These are phyloP conservation scores for Epichloe amarillans DNA, from an alignment of 2,329 filamentous ascomycete species.

Conservation along the genomic window DNA sequence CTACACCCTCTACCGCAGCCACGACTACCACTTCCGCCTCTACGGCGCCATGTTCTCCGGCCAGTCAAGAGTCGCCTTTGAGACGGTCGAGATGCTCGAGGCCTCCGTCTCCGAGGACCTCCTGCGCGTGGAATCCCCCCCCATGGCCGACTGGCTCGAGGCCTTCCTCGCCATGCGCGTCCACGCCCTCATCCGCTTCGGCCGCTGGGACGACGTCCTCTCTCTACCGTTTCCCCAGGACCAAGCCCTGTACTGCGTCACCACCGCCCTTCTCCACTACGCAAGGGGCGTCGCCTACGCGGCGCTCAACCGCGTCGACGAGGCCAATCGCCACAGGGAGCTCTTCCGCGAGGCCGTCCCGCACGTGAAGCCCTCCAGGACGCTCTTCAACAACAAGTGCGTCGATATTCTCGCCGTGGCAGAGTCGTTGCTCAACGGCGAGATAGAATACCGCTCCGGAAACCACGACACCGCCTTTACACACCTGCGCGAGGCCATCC, in stretches of 20 bases:
- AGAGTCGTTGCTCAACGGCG: slow-evolving; percentile 57
- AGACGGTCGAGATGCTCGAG: slow-evolving; percentile 47
- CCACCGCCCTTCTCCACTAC: slow-evolving; percentile 55
- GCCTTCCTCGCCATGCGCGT: slow-evolving; percentile 53
- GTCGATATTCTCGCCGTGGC: slow-evolving; percentile 49
- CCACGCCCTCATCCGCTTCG: slow-evolving; percentile 62
- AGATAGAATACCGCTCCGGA: slow-evolving; percentile 54
- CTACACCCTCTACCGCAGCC: slow-evolving; percentile 63
- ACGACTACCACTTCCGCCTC: slow-evolving; percentile 62
- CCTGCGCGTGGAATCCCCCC: slow-evolving; percentile 49
- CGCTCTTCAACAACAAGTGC: slow-evolving; percentile 29
- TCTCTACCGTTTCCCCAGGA: slow-evolving; percentile 43
- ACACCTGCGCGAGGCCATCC: slow-evolving; percentile 42
- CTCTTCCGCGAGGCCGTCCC: slow-evolving; percentile 38
- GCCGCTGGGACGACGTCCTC: slow-evolving; percentile 54
- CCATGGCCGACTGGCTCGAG: slow-evolving; percentile 72
- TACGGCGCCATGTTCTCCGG: slow-evolving; percentile 71
- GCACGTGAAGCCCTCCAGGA: slow-evolving; percentile 43
- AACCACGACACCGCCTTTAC: slow-evolving; percentile 46
- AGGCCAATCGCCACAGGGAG: slow-evolving; percentile 38
- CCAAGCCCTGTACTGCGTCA: slow-evolving; percentile 49
- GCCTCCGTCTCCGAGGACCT: slow-evolving; percentile 48
- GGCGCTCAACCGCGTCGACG: slow-evolving; percentile 37
- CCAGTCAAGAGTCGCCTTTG: slow-evolving; percentile 46
- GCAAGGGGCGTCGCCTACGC: slow-evolving; percentile 55